Evolutionary conservation across 1,284 basidiomycete species (phyloP).

Genomic region (Cryptococcus sp.): DNA sequence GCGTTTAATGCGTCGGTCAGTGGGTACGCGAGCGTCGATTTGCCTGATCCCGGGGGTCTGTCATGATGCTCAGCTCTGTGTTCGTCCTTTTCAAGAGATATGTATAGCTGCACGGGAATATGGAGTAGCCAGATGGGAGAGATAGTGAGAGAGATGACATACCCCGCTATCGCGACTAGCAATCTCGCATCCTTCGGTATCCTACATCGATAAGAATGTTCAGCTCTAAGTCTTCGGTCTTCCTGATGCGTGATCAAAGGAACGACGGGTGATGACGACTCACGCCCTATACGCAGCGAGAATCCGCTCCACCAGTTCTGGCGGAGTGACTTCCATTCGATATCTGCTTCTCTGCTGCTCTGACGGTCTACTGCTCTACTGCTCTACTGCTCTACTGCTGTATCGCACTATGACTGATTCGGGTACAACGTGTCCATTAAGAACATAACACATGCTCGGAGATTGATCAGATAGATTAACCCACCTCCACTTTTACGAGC

Average conservation of each 20-base stretch:
- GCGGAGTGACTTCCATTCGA: constrained; percentile 14
- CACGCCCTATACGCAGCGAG: constrained; percentile 16
- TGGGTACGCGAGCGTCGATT: constrained; percentile 55
- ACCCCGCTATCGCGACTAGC: constrained; percentile 21
- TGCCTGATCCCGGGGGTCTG: constrained; percentile 57
- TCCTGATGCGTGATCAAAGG: not conserved
- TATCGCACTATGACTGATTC: too few species aligned
- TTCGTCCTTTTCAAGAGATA: constrained; percentile 11
- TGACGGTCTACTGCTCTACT: not conserved
- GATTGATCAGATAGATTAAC: too few species aligned
- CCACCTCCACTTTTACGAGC: too few species aligned
- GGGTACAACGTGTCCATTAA: too few species aligned
- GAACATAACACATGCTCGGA: too few species aligned
- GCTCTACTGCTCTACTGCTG: too few species aligned
- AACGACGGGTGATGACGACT: not conserved
- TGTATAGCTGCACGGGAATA: too few species aligned
- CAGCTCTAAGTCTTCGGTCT: too few species aligned
- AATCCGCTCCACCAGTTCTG: constrained; percentile 17
- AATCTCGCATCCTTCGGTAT: constrained; percentile 11
- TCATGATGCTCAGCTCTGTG: not conserved
- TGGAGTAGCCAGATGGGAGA: too few species aligned
- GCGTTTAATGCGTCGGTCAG: constrained; percentile 50
- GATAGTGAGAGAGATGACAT: not conserved
- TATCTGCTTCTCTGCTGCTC: not conserved
- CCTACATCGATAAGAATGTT: constrained; percentile 3